Base-by-base conservation (phyloP, 768 basidiomycete genomes). In the Suillus plorans region DNA sequence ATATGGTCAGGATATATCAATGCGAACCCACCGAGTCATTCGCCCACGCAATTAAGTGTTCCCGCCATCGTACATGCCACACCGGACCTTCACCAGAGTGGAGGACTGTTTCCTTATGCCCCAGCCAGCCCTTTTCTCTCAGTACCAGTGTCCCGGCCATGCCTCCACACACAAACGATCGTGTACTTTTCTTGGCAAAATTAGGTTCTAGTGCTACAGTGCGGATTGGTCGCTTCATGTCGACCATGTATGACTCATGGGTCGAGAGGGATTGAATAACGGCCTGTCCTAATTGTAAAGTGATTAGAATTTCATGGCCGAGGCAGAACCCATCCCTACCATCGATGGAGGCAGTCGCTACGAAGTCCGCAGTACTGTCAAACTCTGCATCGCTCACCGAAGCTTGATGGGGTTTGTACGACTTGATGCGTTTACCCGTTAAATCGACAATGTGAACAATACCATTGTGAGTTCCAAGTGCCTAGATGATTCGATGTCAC, bases 71-170 rank as follows among this genome's bases (percentile, higher is more conserved):
- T 12, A 89, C 87, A 60, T 89, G 88, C 95, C 95, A 98, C 61
- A 99, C 93, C 0, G 97, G 94, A 13, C 97, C 97, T 77, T 99
- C 97, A 5, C 90, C 92, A 5, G 80, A 81, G 71, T 95, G 90
- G 22, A 97, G 74, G 7, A 89, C 76, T 0, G 89, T 92, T 74
- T 97, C 95, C 71, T 93, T 97, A 71, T 97, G 92, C 0, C 97
- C 95, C 1, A 98, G 78, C 96, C 97, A 98, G 7, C 95, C 93
- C 73, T 97, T 98, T 80, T 98, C 97, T 67, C 92, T 87, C 69
- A 97, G 70, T n/a, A 92, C 81, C 34, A 99, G 79, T 25, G 83
- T 87, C 5, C 97, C 97, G 0, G 93, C 90, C 84, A 97, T 84
- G 10, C 97, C 97, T 25, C 97, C 97, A 63, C 91, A 94, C 13